Base-by-base conservation (phyloP, 2,329 filamentous ascomycete genomes). In the Fusarium austroafricanum region DNA sequence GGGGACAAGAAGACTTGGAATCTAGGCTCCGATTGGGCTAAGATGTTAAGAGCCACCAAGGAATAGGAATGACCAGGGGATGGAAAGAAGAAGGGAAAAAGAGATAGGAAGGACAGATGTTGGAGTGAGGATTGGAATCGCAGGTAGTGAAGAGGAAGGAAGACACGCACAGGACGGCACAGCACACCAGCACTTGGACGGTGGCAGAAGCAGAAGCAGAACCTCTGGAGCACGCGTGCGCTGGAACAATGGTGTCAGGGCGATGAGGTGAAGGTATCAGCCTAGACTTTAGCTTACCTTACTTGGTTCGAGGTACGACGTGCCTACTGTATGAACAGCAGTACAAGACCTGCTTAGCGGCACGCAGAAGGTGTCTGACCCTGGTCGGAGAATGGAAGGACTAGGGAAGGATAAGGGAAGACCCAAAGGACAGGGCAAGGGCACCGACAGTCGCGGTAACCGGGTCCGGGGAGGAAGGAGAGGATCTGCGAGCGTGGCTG, bases 401-500 rank as follows among this genome's bases (percentile, higher is more conserved):
- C 68, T 58, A 70, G 60, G 61, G 65, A 62, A 65, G 69, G 58
- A 70, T 54, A 66, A 70, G 62, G 63, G 67, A 70, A 68, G 56
- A 60, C 54, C 44, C 44, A 46, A 49, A 66, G 31, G 54, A 58
- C 52, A 71, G 61, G 62, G 57, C 55, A 67, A 51, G 58, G 67
- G 47, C 60, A 60, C 56, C 59, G 65, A 73, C 49, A 45, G 65
- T 69, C 65, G 67, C 63, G 56, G 61, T 63, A 71, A 65, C 66
- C 61, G 66, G 68, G 66, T 67, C 59, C 68, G 62, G 70, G 63
- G 53, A 61, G 60, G 53, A 66, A 51, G 56, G 61, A 72, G 58
- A 60, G 50, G 70, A 73, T 72, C 65, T 72, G 67, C 70, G 68
- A 67, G 61, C 46, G 67, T 70, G 61, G 70, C 68, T 72, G 65